Base-by-base conservation (phyloP, 805 yeast genomes). In the Suhomyces vadensis region DNA sequence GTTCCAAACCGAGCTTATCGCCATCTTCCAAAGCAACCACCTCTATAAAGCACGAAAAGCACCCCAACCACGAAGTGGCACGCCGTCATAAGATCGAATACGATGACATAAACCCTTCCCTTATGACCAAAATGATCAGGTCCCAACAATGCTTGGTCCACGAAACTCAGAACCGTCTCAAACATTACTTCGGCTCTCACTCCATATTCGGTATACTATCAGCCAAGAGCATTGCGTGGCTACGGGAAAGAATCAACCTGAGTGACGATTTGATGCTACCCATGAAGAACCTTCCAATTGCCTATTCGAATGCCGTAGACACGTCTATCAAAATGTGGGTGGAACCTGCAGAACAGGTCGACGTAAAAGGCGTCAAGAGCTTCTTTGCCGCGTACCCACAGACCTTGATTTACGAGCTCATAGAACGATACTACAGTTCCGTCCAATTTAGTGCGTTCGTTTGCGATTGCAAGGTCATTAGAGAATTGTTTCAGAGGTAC, bases 191-290 rank as follows among this genome's bases (percentile, higher is more conserved):
- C 9, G 58, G 58, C 3, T 33, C 52, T 14, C 59, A 52, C 31
- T 54, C 57, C 21, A 44, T 54, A 20, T 41, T 51, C 37, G 40
- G 49, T 5, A 46, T 51, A 14, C 37, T 55, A 6, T 51, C 55
- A 11, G 49, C 39, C 11, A 49, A 52, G 47, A 44, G 52, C 24
- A 16, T 52, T 31, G 26, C 35, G 10, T 55, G 52, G 55, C 44
- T 55, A 43, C 43, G 38, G 16, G 31, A 22, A 8, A 50, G 51
- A 27, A 43, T 55, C n/a, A 48, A 44, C 4, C 17, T 13, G 5
- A 35, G 33, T 22, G 31, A 42, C n/a, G 35, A 10, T 16, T 29
- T 41, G 17, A 26, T 46, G 14, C 16, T 52, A n/a, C 59, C 59
- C 13, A 27, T 54, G 21, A 35, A 31, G 10, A 52, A 54, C 37